These are phyloP conservation scores for Cerioporus squamosus DNA, from an alignment of 1,284 basidiomycete species.

Conservation along the genomic window DNA sequence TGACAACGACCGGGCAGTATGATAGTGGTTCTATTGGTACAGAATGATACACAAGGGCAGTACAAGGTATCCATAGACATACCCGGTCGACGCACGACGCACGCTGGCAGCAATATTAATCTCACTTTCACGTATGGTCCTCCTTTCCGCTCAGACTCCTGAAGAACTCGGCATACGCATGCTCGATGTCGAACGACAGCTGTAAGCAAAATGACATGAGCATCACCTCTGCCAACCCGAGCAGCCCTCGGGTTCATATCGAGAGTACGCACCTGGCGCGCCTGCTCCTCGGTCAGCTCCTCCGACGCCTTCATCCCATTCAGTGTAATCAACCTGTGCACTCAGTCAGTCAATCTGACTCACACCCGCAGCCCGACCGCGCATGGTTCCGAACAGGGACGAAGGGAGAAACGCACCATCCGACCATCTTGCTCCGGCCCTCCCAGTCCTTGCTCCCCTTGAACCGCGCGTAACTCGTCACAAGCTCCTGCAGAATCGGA, in stretches of 20 bases:
- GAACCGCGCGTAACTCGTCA: slow-evolving; percentile 91
- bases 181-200: slow-evolving; percentile 96
- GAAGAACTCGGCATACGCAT: slow-evolving; percentile 97
- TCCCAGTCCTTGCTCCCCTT: slow-evolving; percentile 95
- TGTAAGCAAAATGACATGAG: slow-evolving; percentile 35
- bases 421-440: slow-evolving; percentile 90
- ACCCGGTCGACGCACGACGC: no score
- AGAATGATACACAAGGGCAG: no score
- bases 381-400: background rate
- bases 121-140: slow-evolving; percentile 17
- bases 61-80: no score
- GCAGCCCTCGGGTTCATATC: background rate
- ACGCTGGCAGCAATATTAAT: background rate
- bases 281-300: slow-evolving; percentile 95
- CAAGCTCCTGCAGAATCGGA: slow-evolving; percentile 92
- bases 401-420: slow-evolving; percentile 65
- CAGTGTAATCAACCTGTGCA: slow-evolving; percentile 86
- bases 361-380: background rate
- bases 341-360: background rate
- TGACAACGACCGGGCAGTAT: no score
- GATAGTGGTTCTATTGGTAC: no score
- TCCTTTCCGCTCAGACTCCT: slow-evolving; percentile 69
- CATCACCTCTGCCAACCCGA: background rate
- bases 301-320: slow-evolving; percentile 98
- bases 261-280: slow-evolving; percentile 70